Evolutionary conservation across 1,284 basidiomycete genomes (phyloP).

Genomic region (Crucibulum cyathiforme): DNA sequence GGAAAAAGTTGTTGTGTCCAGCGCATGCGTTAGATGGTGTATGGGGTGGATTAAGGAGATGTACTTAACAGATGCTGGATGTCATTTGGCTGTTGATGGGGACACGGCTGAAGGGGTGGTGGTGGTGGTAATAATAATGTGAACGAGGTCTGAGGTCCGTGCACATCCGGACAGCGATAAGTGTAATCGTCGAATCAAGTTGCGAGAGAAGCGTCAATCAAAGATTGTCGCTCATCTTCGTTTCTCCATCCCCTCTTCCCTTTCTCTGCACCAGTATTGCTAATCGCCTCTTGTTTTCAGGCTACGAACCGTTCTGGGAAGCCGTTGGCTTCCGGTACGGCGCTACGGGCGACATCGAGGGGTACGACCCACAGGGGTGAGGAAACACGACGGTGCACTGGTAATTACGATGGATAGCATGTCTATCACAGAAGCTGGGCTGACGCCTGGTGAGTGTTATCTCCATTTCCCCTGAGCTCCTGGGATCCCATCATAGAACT

Average conservation of each 20-base stretch:
- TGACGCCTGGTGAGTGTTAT: conserved; percentile 40
- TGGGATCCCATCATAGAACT: background rate
- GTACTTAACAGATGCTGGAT: background rate
- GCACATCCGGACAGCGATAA: no score
- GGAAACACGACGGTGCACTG: conserved; percentile 73
- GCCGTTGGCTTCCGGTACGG: conserved; percentile 73
- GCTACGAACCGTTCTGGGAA: conserved; percentile 80
- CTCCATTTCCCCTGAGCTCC: background rate
- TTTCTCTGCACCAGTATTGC: background rate
- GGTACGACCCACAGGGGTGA: conserved; percentile 81
- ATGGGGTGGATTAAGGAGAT: background rate
- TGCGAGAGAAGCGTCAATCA: background rate
- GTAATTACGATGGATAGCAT: conserved; percentile 75
- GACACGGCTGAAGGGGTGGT: background rate
- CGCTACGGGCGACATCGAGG: conserved; percentile 68
- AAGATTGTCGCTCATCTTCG: background rate
- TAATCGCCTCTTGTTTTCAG: conserved; percentile 9
- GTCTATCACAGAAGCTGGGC: conserved; percentile 27
- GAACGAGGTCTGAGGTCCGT: background rate
- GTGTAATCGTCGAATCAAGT: background rate
- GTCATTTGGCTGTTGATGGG: background rate
- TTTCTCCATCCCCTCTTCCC: background rate
- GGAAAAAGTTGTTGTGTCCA: background rate
- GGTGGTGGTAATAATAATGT: background rate
- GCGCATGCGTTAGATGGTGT: background rate